phyloP scores from a whole-genome alignment of 768 basidiomycete genomes.

The Xerocomus potaroensis region DNA sequence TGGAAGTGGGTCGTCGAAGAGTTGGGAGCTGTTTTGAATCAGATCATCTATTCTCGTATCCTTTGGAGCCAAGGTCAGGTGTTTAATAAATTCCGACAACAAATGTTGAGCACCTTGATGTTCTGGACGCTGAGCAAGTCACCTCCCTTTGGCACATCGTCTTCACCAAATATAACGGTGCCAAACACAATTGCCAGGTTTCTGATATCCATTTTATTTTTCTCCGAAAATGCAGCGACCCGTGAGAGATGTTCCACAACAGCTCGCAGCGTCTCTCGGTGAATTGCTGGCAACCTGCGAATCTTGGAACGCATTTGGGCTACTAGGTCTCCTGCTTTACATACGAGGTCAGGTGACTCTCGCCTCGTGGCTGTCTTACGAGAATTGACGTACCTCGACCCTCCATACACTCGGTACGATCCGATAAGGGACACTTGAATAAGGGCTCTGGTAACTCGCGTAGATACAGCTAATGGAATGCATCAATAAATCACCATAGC shows the following conservation, averaged over 20 bases:
- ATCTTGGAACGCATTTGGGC: slow-evolving; percentile 86
- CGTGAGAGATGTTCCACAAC: slow-evolving; percentile 79
- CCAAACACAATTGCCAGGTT: slow-evolving; percentile 92
- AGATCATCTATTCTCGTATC: slow-evolving; percentile 82
- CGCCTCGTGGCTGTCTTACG: background rate
- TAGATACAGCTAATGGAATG: slow-evolving; percentile 56
- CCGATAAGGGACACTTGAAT: slow-evolving; percentile 75
- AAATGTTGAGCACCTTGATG: slow-evolving; percentile 53
- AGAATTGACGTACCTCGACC: slow-evolving; percentile 51
- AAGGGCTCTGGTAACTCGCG: slow-evolving; percentile 88
- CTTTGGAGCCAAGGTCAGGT: slow-evolving; percentile 29
- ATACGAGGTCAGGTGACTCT: slow-evolving; percentile 3
- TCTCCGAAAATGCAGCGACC: slow-evolving; percentile 59
- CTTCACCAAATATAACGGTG: slow-evolving; percentile 86
- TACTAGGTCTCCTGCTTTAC: slow-evolving; percentile 67
- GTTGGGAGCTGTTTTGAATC: slow-evolving; percentile 59
- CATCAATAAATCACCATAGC: slow-evolving; percentile 1
- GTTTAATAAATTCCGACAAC: slow-evolving; percentile 31
- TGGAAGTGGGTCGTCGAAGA: slow-evolving; percentile 57
- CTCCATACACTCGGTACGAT: slow-evolving; percentile 78
- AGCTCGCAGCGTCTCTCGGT: slow-evolving; percentile 78
- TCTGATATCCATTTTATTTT: slow-evolving; percentile 93
- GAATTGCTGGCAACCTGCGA: slow-evolving; percentile 74
- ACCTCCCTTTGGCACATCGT: slow-evolving; percentile 75
- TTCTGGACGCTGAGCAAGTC: slow-evolving; percentile 75